phyloP scores from a whole-genome alignment of 176 grass and related monocot species.

The Bromus sterilis region DNA sequence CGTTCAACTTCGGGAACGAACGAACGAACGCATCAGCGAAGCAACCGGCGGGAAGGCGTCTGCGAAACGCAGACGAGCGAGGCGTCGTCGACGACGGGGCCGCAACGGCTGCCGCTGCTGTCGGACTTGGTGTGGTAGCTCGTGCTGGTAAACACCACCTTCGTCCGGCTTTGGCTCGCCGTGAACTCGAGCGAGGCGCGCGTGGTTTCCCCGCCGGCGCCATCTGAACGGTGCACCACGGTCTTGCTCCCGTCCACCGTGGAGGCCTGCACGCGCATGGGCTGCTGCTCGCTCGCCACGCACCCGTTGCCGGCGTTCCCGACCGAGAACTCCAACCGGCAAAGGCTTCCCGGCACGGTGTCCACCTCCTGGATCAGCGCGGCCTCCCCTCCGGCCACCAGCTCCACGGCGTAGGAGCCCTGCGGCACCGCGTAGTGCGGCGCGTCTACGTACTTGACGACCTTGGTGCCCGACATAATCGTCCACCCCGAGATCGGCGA shows the following conservation, averaged over 20 bases:
- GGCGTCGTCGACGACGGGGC: conserved; percentile 26
- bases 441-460: conserved; percentile 36
- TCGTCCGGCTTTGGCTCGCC: background rate
- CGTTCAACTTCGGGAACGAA: background rate
- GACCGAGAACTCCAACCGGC: conserved; percentile 30
- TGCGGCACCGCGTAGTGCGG: conserved; percentile 33
- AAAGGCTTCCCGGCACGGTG: conserved; percentile 18
- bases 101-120: conserved; percentile 36
- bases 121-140: conserved; percentile 34
- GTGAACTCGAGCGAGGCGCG: conserved; percentile 30
- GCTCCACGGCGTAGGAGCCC: conserved; percentile 31
- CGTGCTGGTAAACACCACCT: conserved; percentile 10
- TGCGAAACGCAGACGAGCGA: conserved; percentile 11
- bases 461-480: conserved; percentile 41
- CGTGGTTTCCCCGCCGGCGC: conserved; percentile 27
- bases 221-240: conserved; percentile 14
- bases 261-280: conserved; percentile 31
- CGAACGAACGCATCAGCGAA: background rate
- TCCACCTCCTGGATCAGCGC: conserved; percentile 38
- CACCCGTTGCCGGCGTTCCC: conserved; percentile 35
- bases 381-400: conserved; percentile 35
- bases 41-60: conserved; percentile 3
- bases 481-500: conserved; percentile 69
- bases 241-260: background rate
- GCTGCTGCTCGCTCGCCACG: background rate